Evolutionary conservation across 2,329 filamentous ascomycete genomes (phyloP), one percentile per base, ranked within the genome.

Genomic region (Lachnellula occidentalis): DNA sequence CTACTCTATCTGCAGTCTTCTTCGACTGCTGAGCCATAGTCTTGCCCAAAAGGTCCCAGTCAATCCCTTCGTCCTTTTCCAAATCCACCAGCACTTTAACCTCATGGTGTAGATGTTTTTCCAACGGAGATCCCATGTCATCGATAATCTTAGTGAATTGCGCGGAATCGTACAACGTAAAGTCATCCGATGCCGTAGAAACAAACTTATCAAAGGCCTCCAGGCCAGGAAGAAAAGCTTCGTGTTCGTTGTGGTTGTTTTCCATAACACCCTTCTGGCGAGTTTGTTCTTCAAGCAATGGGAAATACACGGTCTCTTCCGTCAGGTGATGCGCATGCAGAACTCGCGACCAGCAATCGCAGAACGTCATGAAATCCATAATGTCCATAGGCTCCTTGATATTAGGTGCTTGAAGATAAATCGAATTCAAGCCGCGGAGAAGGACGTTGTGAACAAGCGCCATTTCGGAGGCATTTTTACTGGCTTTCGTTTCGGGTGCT

Each of bases 171-270:
- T 31, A 31, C 11, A 31, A 31, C 27, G 8, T 9, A 9, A 31
- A 31, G 27, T 31, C 27, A 11, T 31, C 27, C 11, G 27, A 9
- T 31, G 27, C 27, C 27, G 27, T 9, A 11, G 27, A 31, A 9
- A 72, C 47, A 60, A 74, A 76, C 4, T 45, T 57, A 43, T 59
- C 59, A 21, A 72, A 73, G 1, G 45, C 54, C 0, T 64, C 61
- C 3, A 77, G 53, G 0, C 72, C 73, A 1, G 60, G 61, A 14
- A 71, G 65, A 55, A 77, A 76, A 0, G 62, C 59, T 5, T 66
- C 61, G 58, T 76, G 74, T 53, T 77, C 72, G n/a, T 68, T 65
- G 4, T 75, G 62, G 57, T 74, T 76, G 43, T 48, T 61, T 9
- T 72, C 70, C 72, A 76, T 75, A 21, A 75, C 51, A 1, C 70